Evolutionary conservation across 2,329 filamentous ascomycete genomes (phyloP), one percentile per base, ranked within the genome.

Genomic region (Fragosphaeria purpurea): DNA sequence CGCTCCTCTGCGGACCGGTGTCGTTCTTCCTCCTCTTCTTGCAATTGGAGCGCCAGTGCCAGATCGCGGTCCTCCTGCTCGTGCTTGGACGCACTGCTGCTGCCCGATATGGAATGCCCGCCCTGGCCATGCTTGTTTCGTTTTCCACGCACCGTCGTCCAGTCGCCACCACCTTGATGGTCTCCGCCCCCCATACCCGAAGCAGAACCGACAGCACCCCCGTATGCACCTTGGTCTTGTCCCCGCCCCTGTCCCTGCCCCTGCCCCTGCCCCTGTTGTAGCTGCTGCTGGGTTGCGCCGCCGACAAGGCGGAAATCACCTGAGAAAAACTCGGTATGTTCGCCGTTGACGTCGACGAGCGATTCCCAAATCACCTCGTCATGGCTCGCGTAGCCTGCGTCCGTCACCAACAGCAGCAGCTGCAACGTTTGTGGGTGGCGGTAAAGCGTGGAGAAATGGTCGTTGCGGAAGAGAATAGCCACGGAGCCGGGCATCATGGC

Each of bases 281-380:
- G 35, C 7, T 7, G 35, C 2, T 7, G 7, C 7, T 51, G 58
- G 52, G 31, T 57, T 52, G 63, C 68, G 58, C 83, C 83, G 22
- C 88, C 83, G n/a, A 96, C 86, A 0, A 86, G 74, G 35, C 85
- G 79, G 65, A 97, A 97, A 61, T 97, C 90, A 2, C 93, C 93
- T 0, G 89, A 88, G 58, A 88, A 88, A 60, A 94, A 88, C 62
- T 90, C 86, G 3, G 87, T 83, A 11, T 79, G 79, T 60, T 86
- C 84, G 7, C 93, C 93, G 47, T 83, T 93, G 30, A 95, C 83
- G 59, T 97, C 91, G 1, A 86, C 84, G 2, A 98, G 73, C 8
- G 85, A 93, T 67, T 98, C 93, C 93, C 93, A 98, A 0, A 98
- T 88, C 10, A 98, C 82, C 63, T 97, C 91, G 12, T 89, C 85